A percentile compares a stretch with the other conserved stretches of the same genome.
Evolutionary conservation across 257 asterid genomes (phyloP).

Genomic region (Dorcoceras hygrometricum): DNA sequence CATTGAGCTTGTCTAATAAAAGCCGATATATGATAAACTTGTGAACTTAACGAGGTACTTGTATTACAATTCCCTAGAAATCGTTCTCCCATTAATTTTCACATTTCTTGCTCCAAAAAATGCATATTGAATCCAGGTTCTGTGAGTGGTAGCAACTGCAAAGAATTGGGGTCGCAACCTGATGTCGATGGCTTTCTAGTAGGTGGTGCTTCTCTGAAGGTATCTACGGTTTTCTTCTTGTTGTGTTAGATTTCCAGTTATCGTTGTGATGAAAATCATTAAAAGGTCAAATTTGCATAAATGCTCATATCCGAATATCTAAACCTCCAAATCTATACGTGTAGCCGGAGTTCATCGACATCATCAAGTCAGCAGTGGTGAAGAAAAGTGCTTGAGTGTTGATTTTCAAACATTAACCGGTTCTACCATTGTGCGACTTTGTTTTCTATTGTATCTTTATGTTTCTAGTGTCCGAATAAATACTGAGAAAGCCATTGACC

Average conservation of each 20-base stretch:
- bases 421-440: slow-evolving; percentile 27
- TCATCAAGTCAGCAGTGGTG: slow-evolving; percentile 79
- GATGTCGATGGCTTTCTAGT: too few species aligned
- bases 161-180: too few species aligned
- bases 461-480: slow-evolving; percentile 34
- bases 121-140: too few species aligned
- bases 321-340: slow-evolving; percentile 4
- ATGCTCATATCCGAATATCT: slow-evolving; percentile 1
- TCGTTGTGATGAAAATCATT: neutral
- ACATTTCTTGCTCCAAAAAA: neutral
- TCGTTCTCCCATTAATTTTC: neutral
- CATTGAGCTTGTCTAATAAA: neutral
- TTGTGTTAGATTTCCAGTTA: neutral
- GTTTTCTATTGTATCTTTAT: slow-evolving; percentile 27
- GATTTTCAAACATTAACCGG: slow-evolving; percentile 12
- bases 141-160: too few species aligned
- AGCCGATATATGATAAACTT: neutral
- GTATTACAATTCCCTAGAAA: neutral
- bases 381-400: slow-evolving; percentile 63
- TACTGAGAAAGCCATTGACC: slow-evolving; percentile 8
- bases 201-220: too few species aligned
- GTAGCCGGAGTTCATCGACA: slow-evolving; percentile 86
- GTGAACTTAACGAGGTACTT: neutral
- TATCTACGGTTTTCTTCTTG: slow-evolving; percentile 23
- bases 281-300: neutral